phyloP scores from a whole-genome alignment of 2,329 filamentous ascomycete species.

The Pseudogymnoascus sp. region DNA sequence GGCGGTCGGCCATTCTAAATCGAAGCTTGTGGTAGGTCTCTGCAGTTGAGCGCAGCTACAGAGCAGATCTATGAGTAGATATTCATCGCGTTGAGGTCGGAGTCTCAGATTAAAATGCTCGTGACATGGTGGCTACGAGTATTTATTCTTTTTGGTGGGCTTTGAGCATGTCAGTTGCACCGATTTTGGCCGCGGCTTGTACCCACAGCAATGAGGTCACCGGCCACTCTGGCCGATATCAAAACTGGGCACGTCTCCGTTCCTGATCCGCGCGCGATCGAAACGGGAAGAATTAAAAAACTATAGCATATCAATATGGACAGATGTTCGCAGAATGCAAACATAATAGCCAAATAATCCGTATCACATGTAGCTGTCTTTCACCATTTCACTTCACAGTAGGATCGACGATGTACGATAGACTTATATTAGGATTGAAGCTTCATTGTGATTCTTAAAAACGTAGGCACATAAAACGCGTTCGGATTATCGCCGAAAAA shows the following conservation, averaged over 20 bases:
- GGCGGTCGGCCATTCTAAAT: constrained; percentile 26
- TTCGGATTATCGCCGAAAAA: constrained; percentile 4
- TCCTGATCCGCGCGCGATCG: neutral
- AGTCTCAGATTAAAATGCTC: neutral
- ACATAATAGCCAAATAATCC: neutral
- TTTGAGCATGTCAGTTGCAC: neutral
- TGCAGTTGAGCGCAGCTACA: constrained; percentile 4
- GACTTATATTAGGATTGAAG: neutral
- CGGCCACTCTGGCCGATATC: neutral
- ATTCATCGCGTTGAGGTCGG: neutral
- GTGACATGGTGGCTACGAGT: neutral
- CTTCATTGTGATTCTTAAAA: constrained; percentile 9
- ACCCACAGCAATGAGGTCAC: constrained; percentile 3
- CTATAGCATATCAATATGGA: neutral
- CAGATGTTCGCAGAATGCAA: neutral
- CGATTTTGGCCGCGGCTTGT: neutral
- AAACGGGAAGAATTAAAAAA: neutral
- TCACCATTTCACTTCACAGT: neutral
- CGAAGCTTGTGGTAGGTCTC: neutral
- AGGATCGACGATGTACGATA: neutral
- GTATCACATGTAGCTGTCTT: neutral
- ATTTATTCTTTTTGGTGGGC: constrained; percentile 5
- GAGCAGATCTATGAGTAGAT: neutral
- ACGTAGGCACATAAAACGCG: constrained; percentile 8
- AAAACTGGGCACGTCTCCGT: constrained; percentile 3